Percentiles rank a stretch among this genome's conserved stretches.
Evolutionary conservation across 129 eudicot genomes (phyloP).

Genomic region (Silybum marianum): DNA sequence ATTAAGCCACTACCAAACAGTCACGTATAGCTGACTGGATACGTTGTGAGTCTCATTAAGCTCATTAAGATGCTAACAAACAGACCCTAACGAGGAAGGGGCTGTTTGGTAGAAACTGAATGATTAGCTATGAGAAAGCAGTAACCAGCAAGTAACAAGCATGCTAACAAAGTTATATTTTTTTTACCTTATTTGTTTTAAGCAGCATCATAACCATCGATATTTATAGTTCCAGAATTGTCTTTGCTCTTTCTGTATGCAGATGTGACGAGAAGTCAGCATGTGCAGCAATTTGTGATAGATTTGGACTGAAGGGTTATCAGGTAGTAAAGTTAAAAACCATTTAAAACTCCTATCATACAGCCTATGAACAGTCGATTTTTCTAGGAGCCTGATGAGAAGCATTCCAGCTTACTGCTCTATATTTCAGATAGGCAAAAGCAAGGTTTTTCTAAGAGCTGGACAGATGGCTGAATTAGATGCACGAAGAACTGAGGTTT

Average conservation of each 20-base stretch:
- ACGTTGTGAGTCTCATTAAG: too few species aligned
- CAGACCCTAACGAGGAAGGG: neutral
- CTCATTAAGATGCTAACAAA: too few species aligned
- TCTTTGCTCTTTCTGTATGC: constrained; percentile 28
- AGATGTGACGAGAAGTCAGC: constrained; percentile 94
- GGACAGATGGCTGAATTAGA: constrained; percentile 99
- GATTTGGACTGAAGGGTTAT: constrained; percentile 87
- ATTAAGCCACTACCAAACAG: too few species aligned
- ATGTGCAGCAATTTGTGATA: constrained; percentile 84
- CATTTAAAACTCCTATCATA: neutral
- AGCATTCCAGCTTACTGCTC: constrained; percentile 21
- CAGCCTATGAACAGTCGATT: neutral
- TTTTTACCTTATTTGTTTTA: neutral
- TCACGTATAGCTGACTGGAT: too few species aligned
- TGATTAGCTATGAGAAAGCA: neutral
- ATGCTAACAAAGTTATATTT: neutral
- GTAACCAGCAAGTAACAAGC: neutral
- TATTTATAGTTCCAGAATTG: neutral
- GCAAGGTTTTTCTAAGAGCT: constrained; percentile 94
- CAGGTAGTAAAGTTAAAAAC: constrained; percentile 60
- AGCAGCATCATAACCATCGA: neutral
- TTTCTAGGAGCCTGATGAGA: neutral
- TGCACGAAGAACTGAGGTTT: constrained; percentile 89
- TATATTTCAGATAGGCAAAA: constrained; percentile 84
- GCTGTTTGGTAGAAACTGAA: too few species aligned